Percentiles rank a stretch among this genome's conserved stretches.
Conservation (phyloP, 2,329 filamentous ascomycete species). For the Ophiostoma ips region DNA sequence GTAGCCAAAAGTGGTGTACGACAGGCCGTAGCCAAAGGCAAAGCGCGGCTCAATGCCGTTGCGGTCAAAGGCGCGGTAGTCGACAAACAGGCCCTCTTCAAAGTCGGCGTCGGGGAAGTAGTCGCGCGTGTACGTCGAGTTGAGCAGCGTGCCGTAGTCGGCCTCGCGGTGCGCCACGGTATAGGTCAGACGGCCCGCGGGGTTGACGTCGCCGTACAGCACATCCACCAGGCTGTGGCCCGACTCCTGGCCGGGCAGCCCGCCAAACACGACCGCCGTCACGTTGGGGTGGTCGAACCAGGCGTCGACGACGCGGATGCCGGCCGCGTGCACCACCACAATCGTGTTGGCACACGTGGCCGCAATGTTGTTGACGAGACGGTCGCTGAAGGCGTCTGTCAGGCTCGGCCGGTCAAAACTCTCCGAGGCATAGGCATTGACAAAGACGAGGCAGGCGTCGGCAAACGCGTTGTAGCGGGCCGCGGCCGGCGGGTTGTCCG, state of each 20-base stretch:
- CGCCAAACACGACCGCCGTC: conserved; percentile 36
- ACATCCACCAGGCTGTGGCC: conserved; percentile 29
- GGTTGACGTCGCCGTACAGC: conserved; percentile 30
- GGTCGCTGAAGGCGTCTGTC: conserved; percentile 53
- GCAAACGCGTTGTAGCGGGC: conserved; percentile 24
- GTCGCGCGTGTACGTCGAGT: conserved; percentile 4
- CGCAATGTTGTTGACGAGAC: conserved; percentile 39
- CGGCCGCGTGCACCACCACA: conserved; percentile 49
- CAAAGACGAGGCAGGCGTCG: conserved; percentile 51
- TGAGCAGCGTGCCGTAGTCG: conserved; percentile 24
- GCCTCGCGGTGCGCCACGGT: conserved; percentile 27
- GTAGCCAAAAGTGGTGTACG: conserved; percentile 62
- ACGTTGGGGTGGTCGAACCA: conserved; percentile 38
- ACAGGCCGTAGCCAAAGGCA: conserved; percentile 65
- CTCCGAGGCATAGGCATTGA: conserved; percentile 63
- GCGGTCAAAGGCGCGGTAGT: conserved; percentile 58
- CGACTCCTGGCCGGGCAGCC: conserved; percentile 38
- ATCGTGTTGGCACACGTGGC: conserved; percentile 43
- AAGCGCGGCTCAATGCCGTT: conserved; percentile 51
- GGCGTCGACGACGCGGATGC: conserved; percentile 32
- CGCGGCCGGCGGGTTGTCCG: conserved; percentile 25
- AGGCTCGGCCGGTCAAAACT: conserved; percentile 55
- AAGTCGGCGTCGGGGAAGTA: conserved; percentile 51
- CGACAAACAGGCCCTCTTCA: conserved; percentile 61
- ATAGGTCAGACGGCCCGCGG: conserved; percentile 31